These are phyloP conservation scores for Calonectria ilicicola DNA, from an alignment of 2,329 filamentous ascomycete species.

Conservation along the genomic window DNA sequence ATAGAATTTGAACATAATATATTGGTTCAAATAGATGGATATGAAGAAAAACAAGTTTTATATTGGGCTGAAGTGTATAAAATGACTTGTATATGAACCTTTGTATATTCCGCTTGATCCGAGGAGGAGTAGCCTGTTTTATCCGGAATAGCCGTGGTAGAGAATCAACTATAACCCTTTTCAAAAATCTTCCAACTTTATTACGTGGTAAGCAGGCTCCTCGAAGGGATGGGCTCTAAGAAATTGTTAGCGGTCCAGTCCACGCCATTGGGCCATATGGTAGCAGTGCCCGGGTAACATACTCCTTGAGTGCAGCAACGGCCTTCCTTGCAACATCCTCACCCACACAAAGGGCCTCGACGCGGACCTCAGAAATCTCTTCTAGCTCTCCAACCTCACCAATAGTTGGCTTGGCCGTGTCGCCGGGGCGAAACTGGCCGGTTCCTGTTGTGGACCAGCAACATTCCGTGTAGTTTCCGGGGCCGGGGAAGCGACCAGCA, in stretches of 20 bases:
- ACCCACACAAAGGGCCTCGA: constrained; percentile 73
- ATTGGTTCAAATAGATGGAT: not conserved
- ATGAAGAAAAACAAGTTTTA: not conserved
- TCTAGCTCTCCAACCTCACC: constrained; percentile 68
- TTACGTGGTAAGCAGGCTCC: not conserved
- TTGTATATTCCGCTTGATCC: not conserved
- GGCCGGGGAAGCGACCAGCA: constrained; percentile 62
- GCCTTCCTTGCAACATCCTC: constrained; percentile 66
- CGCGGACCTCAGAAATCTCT: constrained; percentile 67
- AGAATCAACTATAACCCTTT: not conserved
- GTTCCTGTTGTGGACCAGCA: constrained; percentile 64
- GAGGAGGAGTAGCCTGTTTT: not conserved
- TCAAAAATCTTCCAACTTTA: constrained; percentile 1
- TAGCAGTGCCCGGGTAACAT: constrained; percentile 41
- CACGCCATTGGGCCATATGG: not conserved
- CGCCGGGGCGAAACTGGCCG: constrained; percentile 74
- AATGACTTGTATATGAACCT: not conserved
- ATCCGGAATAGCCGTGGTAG: not conserved
- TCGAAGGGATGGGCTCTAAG: not conserved
- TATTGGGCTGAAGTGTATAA: not conserved
- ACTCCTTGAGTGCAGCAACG: constrained; percentile 75
- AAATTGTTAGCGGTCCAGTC: not conserved
- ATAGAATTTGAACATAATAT: not conserved
- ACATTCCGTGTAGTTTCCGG: constrained; percentile 66
- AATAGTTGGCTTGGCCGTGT: constrained; percentile 71